Evolutionary conservation across 768 basidiomycete species (phyloP), one percentile per base, ranked within the genome.

Genomic region (Podaxis sp.): DNA sequence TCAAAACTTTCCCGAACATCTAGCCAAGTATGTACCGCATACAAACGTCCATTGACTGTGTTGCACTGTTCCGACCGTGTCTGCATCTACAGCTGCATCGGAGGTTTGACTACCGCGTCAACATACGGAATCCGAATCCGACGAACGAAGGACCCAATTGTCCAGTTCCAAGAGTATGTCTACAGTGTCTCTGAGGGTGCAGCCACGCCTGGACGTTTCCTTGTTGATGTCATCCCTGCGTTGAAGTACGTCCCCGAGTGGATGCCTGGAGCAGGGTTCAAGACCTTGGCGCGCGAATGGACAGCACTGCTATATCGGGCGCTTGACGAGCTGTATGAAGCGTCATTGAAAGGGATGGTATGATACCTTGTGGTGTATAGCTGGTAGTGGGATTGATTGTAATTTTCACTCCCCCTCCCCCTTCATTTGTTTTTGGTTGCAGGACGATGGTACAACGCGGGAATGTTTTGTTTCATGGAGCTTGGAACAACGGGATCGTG

Each of bases 261-360:
- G 57, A 47, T 63, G 27, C 61, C 61, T 12, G 61, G 61, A 22
- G 38, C 61, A 7, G 55, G 47, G 3, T 63, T 56, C n/a, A 57
- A 37, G 43, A 27, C 15, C 1, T 36, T 43, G 7, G 61, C 43
- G 5, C 41, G 47, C 2, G 13, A 64, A 15, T 59, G 50, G 47
- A 52, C 7, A 22, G 40, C 11, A 22, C 8, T 50, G n/a, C 2
- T 38, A 12, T 8, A 49, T 6, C 15, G 11, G 13, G 49, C 37
- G 9, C 4, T 22, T n/a, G 17, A 51, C 9, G 33, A 49, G 27
- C 33, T 36, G 17, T 57, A 49, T 13, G 9, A 57, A 2, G 33
- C 17, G 7, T n/a, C 62, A n/a, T 38, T 51, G n/a, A 38, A 63
- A 13, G 55, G 17, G 3, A 52, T 57, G 19, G 55, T 63, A n/a